Base-by-base conservation (phyloP, 768 basidiomycete species). In the Lactarius trivialis region DNA sequence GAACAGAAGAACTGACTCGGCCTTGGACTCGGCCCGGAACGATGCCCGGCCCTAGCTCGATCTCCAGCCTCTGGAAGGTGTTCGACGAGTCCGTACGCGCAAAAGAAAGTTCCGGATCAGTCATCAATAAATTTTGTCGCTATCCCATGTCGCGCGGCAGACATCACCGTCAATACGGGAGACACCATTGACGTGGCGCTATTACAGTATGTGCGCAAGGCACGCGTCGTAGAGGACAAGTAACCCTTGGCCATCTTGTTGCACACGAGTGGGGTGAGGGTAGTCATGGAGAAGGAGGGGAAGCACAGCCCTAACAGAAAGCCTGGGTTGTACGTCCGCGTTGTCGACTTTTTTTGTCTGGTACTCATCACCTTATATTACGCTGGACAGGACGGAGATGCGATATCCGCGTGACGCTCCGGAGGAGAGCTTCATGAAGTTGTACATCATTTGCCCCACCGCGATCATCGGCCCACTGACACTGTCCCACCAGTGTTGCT, bases 231-330 rank as follows among this genome's bases (percentile, higher is more conserved):
- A 5, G 51, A 41, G 19, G 64, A 62, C 14, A 7, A 24, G 49
- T 48, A 55, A 26, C 1, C 43, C 14, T 49, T 37, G 15, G 51
- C 51, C 9, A 48, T 45, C 50, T 32, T 63, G 14, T 26, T 65
- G 2, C 64, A 65, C 43, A 58, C 56, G 28, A 65, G 64, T 15
- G 64, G 64, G 26, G 56, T 58, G 14, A 60, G 51, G 11, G 55
- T 57, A 2, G 58, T 62, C 26, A 4, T 48, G 26, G 60, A 58
- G 33, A 36, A 24, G n/a, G 64, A 63, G 8, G 64, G 60, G 19
- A 65, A 49, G 55, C 51, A 56, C 32, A 55, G 55, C 9, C 51
- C 60, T 0, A 19, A 54, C 3, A 43, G 26, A 62, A 62, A 24
- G 37, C 54, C 6, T 65, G 60, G 64, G 55, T 55, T 26, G 64